Base-by-base conservation (phyloP, 2,329 filamentous ascomycete species). In the Penicillium fuscoglaucum region DNA sequence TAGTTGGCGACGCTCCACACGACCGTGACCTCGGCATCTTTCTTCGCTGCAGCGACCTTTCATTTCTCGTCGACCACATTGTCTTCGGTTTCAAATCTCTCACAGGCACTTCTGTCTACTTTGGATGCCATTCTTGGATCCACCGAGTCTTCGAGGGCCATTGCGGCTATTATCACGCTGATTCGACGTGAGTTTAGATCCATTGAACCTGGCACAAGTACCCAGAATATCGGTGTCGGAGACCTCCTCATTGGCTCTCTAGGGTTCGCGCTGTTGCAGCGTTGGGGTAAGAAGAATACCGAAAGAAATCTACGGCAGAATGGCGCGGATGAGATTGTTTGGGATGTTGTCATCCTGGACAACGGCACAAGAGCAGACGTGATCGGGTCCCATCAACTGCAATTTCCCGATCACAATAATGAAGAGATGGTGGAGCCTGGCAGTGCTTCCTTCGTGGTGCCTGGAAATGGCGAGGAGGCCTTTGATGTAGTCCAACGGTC, bases 381-480 rank as follows among this genome's bases (percentile, higher is more conserved):
- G 47, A 72, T 80, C 19, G 76, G 74, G n/a, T 76, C 74, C 39
- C 73, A 72, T 57, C 71, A 71, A 49, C 68, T 74, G 41, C 70
- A 70, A 44, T 73, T 70, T 51, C 48, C 64, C 7, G 60, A 65
- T 26, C 54, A 60, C 44, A 76, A 77, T 3, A 74, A 80, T 10
- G 79, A 83, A 35, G 78, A 80, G 26, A 67, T 79, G 2, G 74
- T 72, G 70, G 43, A 78, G 74, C 45, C 80, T 84, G 49, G 84
- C 78, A 69, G 80, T 76, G 61, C 87, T 84, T 80, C 80, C 10
- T 79, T 80, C 52, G 64, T 78, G 49, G 71, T 73, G 45, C 71
- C 76, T 6, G 70, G 71, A 5, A 69, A 68, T 13, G 70, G 71
- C 12, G 72, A 79, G 44, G 72, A 73, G 26, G 54, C 60, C 5